Evolutionary conservation across 2,329 filamentous ascomycete genomes (phyloP).

Genomic region (Rhytidhysteron rufulum): DNA sequence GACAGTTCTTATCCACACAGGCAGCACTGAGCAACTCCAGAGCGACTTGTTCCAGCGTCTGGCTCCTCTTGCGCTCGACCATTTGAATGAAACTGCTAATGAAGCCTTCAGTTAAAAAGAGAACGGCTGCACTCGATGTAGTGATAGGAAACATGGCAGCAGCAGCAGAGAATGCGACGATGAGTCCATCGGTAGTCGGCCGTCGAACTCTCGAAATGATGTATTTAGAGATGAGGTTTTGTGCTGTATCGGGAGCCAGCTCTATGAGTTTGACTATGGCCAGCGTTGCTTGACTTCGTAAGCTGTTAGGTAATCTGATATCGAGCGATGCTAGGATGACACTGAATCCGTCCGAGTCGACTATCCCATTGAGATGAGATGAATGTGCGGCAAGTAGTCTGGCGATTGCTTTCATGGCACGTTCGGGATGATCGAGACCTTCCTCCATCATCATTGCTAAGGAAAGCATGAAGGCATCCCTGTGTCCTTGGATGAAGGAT

Average conservation of each 20-base stretch:
- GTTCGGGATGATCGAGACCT: slow-evolving; percentile 67
- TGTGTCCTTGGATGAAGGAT: slow-evolving; percentile 43
- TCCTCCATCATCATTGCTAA: slow-evolving; percentile 89
- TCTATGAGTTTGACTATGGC: slow-evolving; percentile 81
- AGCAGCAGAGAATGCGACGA: slow-evolving; percentile 90
- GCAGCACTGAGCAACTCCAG: slow-evolving; percentile 89
- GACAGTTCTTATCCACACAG: slow-evolving; percentile 77
- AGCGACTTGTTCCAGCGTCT: slow-evolving; percentile 79
- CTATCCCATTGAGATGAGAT: slow-evolving; percentile 53
- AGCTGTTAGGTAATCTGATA: slow-evolving; percentile 67
- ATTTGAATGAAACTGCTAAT: slow-evolving; percentile 70
- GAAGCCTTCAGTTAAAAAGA: slow-evolving; percentile 90
- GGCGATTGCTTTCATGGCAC: slow-evolving; percentile 58
- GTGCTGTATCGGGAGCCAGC: slow-evolving; percentile 66
- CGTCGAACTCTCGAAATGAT: slow-evolving; percentile 68
- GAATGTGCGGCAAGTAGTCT: slow-evolving; percentile 56
- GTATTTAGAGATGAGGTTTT: slow-evolving; percentile 67
- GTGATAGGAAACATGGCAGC: slow-evolving; percentile 83
- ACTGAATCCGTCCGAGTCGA: slow-evolving; percentile 74
- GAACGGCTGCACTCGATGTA: slow-evolving; percentile 66
- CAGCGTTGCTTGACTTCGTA: slow-evolving; percentile 78
- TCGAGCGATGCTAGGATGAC: slow-evolving; percentile 85
- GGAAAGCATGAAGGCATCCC: slow-evolving; percentile 69
- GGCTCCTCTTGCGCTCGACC: slow-evolving; percentile 77
- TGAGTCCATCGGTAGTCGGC: slow-evolving; percentile 81